Conservation (phyloP, 192 early-diverging fungal species). For the Lobulomyces angularis region DNA sequence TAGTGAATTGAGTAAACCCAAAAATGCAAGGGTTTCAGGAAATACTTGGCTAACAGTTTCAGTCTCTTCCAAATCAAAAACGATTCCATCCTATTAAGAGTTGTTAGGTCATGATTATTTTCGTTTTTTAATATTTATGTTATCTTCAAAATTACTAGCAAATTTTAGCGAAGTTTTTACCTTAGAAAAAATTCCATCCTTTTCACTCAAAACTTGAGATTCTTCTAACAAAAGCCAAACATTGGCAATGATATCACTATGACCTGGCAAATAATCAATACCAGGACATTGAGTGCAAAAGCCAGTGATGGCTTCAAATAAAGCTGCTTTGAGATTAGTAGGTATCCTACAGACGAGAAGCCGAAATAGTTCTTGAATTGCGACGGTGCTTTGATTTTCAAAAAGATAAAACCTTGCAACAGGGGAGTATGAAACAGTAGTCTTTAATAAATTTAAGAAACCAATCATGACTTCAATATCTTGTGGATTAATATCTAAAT, state of each 20-base stretch:
- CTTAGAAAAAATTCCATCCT: conserved; percentile 44
- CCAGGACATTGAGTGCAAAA: conserved; percentile 54
- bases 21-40: conserved; percentile 75
- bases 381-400: conserved; percentile 53
- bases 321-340: conserved; percentile 64
- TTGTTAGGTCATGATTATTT: not conserved
- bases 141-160: conserved; percentile 14
- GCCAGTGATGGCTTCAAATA: conserved; percentile 67
- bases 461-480: conserved; percentile 62
- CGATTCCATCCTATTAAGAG: conserved; percentile 35
- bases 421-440: conserved; percentile 66
- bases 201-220: too few relatives aligned
- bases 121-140: conserved; percentile 1
- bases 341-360: conserved; percentile 70
- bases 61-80: conserved; percentile 71
- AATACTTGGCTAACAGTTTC: conserved; percentile 67
- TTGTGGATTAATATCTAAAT: conserved; percentile 48
- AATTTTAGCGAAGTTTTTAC: conserved; percentile 11
- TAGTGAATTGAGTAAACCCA: conserved; percentile 57
- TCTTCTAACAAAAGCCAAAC: conserved; percentile 76
- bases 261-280: too few relatives aligned
- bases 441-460: conserved; percentile 63
- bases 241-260: conserved; percentile 48
- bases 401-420: conserved; percentile 54
- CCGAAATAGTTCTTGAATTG: conserved; percentile 58